Conservation (phyloP, 208 protist genomes). For the Leishmania aethiopica region DNA sequence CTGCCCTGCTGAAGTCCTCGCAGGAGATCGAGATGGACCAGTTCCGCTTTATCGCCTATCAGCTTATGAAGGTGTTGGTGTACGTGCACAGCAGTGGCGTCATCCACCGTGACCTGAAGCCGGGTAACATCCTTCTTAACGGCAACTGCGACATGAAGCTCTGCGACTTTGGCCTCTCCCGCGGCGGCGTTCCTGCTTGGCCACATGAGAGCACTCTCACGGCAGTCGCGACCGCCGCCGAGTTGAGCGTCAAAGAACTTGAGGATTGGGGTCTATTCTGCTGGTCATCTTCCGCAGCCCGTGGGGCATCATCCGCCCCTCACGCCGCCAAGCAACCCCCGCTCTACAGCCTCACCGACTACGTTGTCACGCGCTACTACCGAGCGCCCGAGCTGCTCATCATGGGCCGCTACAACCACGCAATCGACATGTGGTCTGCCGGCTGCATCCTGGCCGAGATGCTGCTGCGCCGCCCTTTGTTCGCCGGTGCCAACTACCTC, state of each 20-base stretch:
- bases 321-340: slow-evolving; percentile 12
- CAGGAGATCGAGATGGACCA: slow-evolving; percentile 93
- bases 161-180: slow-evolving; percentile 77
- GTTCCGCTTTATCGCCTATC: slow-evolving; percentile 96
- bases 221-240: neutral
- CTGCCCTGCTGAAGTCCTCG: slow-evolving; percentile 91
- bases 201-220: neutral
- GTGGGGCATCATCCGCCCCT: neutral
- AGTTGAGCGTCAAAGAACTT: slow-evolving; percentile 13
- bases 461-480: slow-evolving; percentile 95
- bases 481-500: slow-evolving; percentile 73
- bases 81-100: slow-evolving; percentile 78
- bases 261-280: slow-evolving; percentile 28
- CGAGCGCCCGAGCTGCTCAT: slow-evolving; percentile 97
- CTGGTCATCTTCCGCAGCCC: slow-evolving; percentile 15
- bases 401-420: slow-evolving; percentile 90
- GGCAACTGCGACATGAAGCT: slow-evolving; percentile 69
- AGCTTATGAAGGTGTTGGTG: slow-evolving; percentile 75
- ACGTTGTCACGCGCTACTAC: slow-evolving; percentile 97
- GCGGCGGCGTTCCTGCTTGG: slow-evolving; percentile 42
- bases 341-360: slow-evolving; percentile 88
- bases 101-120: slow-evolving; percentile 84
- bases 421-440: slow-evolving; percentile 86
- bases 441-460: slow-evolving; percentile 75
- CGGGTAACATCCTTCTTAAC: slow-evolving; percentile 77